Percentiles rank a stretch among this genome's conserved stretches.
phyloP scores from a whole-genome alignment of 2,329 filamentous ascomycete genomes.

The Hypoxylon sp. region DNA sequence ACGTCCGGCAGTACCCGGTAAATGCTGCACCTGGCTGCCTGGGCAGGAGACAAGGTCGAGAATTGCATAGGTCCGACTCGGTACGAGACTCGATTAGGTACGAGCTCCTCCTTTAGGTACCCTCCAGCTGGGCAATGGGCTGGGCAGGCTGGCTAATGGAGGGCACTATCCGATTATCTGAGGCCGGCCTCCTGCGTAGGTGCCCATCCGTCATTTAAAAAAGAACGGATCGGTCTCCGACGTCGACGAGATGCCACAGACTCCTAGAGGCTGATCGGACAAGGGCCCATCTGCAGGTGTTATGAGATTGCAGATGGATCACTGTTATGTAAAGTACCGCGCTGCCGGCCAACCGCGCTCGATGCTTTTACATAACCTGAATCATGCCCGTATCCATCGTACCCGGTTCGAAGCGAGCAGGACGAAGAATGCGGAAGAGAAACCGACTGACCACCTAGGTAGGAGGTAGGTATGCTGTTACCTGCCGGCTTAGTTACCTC shows the following conservation, averaged over 20 bases:
- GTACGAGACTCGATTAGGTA: constrained; percentile 19
- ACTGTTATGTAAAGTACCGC: constrained; percentile 29
- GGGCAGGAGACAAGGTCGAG: background rate
- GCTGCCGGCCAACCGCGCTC: constrained; percentile 35
- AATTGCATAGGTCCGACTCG: constrained; percentile 23
- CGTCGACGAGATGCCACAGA: background rate
- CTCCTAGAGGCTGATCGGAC: constrained; percentile 13
- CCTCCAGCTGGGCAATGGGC: too few relatives aligned
- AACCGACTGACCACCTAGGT: background rate
- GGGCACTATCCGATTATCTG: constrained; percentile 11
- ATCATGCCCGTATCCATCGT: constrained; percentile 28
- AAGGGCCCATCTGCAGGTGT: background rate
- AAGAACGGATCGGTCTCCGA: constrained; percentile 14
- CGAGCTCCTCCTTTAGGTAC: background rate
- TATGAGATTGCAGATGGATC: constrained; percentile 9
- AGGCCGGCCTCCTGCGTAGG: background rate
- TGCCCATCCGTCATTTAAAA: constrained; percentile 2
- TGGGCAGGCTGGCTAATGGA: background rate
- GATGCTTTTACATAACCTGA: constrained; percentile 44
- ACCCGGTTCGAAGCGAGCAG: constrained; percentile 34
- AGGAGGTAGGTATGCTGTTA: too few relatives aligned
- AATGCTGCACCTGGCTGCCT: background rate
- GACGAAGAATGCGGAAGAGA: too few relatives aligned
- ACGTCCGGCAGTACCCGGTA: background rate
- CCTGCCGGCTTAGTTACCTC: constrained; percentile 15